These are phyloP conservation scores for Guyanaporus albipodus DNA, from an alignment of 768 basidiomycete genomes.

Conservation along the genomic window DNA sequence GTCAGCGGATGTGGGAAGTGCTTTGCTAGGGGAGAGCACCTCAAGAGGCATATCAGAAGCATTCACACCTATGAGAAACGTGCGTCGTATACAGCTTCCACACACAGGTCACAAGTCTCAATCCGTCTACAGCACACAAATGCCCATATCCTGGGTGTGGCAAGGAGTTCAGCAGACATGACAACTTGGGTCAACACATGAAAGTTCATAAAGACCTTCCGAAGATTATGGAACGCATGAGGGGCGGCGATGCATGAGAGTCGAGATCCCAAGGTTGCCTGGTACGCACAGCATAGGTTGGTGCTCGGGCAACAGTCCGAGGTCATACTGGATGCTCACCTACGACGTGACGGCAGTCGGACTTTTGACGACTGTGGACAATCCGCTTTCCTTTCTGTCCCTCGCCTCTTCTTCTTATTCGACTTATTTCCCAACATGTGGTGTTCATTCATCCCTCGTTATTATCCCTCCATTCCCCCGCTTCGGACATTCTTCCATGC, in stretches of 20 bases:
- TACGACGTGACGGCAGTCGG: conserved; percentile 23
- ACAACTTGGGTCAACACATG: conserved; percentile 88
- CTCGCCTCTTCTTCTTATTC: conserved; percentile 18
- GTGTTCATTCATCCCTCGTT: conserved; percentile 19
- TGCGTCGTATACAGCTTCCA: conserved; percentile 40
- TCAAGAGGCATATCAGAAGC: conserved; percentile 83
- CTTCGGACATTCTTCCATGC: conserved; percentile 24
- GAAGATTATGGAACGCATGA: conserved; percentile 26
- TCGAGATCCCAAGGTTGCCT: conserved; percentile 2
- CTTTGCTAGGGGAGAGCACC: conserved; percentile 84
- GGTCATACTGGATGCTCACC: conserved; percentile 15
- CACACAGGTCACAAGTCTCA: conserved; percentile 3
- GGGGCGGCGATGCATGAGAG: conserved; percentile 18
- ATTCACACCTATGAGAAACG: conserved; percentile 94
- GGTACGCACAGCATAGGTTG: conserved; percentile 13
- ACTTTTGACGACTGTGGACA: conserved; percentile 23
- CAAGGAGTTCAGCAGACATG: conserved; percentile 83
- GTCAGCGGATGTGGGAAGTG: conserved; percentile 84
- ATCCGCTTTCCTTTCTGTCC: conserved; percentile 22
- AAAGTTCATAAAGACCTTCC: conserved; percentile 58
- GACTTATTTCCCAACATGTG: conserved; percentile 25
- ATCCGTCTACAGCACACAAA: conserved; percentile 55
- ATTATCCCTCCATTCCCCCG: conserved; percentile 17
- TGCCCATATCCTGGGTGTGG: conserved; percentile 78
- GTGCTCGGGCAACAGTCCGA: conserved; percentile 21